These are phyloP conservation scores for Bruguiera gymnorhiza DNA, from an alignment of 345 rosid species.

Conservation along the genomic window DNA sequence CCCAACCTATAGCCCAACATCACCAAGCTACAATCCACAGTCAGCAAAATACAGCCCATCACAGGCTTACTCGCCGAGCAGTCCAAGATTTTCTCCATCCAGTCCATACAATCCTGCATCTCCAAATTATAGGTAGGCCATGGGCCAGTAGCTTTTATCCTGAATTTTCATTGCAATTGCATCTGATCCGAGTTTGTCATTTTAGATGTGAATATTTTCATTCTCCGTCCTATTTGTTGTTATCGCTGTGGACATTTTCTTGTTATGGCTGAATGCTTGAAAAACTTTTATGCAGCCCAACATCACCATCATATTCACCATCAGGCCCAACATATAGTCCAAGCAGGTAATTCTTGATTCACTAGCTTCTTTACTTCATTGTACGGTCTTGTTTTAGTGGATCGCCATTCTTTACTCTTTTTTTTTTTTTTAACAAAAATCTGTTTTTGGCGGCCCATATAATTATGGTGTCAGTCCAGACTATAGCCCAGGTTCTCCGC, in stretches of 20 bases:
- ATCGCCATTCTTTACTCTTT: not conserved
- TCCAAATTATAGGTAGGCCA: slow-evolving; percentile 71
- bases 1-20: slow-evolving; percentile 30
- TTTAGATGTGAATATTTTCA: not conserved
- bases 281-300: slow-evolving; percentile 55
- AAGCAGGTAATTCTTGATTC: slow-evolving; percentile 55
- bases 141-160: not conserved
- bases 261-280: not conserved
- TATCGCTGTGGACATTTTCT: not conserved
- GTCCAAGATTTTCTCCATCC: slow-evolving; percentile 77
- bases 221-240: not conserved
- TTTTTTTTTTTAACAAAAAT: not conserved
- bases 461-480: slow-evolving; percentile 70
- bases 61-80: slow-evolving; percentile 85
- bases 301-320: slow-evolving; percentile 87
- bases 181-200: not conserved
- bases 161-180: not conserved
- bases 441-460: slow-evolving; percentile 49
- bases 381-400: not conserved
- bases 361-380: not conserved
- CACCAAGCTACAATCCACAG: slow-evolving; percentile 69
- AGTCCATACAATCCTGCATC: slow-evolving; percentile 96
- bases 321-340: slow-evolving; percentile 92
- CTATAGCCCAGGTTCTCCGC: slow-evolving; percentile 76
- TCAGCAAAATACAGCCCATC: slow-evolving; percentile 87